phyloP scores from a whole-genome alignment of 2,329 filamentous ascomycete genomes.

The Ophiosphaerella herpotricha region DNA sequence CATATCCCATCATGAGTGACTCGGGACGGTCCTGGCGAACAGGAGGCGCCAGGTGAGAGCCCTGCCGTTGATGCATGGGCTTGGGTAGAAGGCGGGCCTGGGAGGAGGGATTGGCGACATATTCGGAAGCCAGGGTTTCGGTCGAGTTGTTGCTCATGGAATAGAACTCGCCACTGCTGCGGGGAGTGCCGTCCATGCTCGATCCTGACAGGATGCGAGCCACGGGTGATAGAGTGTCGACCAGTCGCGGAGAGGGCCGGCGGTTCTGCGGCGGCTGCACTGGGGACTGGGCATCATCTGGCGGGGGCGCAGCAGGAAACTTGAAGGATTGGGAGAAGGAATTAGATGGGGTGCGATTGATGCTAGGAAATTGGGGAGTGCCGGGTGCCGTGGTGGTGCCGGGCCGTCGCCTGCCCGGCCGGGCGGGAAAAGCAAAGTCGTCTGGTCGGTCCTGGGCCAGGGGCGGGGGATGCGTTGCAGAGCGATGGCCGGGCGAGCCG shows the following conservation, averaged over 20 bases:
- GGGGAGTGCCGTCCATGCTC: constrained; percentile 75
- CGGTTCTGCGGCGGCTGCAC: constrained; percentile 44
- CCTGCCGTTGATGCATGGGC: constrained; percentile 33
- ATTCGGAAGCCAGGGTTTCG: constrained; percentile 91
- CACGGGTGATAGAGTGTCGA: constrained; percentile 64
- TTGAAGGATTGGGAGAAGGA: constrained; percentile 58
- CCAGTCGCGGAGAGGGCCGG: constrained; percentile 28
- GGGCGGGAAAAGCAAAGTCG: constrained; percentile 37
- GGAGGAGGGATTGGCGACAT: constrained; percentile 56
- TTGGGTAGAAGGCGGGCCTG: constrained; percentile 54
- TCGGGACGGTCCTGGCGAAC: constrained; percentile 62
- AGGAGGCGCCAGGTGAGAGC: constrained; percentile 40
- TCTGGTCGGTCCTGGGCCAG: constrained; percentile 37
- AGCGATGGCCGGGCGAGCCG: constrained; percentile 36
- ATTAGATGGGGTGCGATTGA: constrained; percentile 47
- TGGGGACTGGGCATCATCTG: constrained; percentile 28
- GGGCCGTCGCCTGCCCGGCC: constrained; percentile 33
- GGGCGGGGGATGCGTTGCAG: constrained; percentile 49
- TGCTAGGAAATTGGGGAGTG: constrained; percentile 47
- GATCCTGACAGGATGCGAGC: constrained; percentile 76
- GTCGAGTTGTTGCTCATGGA: constrained; percentile 93
- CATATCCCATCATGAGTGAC: constrained; percentile 96
- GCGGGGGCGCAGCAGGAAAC: constrained; percentile 56
- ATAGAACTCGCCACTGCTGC: constrained; percentile 94
- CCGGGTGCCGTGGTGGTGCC: constrained; percentile 45